Conservation (phyloP, 208 protist species). For the Crithidia brevicula region DNA sequence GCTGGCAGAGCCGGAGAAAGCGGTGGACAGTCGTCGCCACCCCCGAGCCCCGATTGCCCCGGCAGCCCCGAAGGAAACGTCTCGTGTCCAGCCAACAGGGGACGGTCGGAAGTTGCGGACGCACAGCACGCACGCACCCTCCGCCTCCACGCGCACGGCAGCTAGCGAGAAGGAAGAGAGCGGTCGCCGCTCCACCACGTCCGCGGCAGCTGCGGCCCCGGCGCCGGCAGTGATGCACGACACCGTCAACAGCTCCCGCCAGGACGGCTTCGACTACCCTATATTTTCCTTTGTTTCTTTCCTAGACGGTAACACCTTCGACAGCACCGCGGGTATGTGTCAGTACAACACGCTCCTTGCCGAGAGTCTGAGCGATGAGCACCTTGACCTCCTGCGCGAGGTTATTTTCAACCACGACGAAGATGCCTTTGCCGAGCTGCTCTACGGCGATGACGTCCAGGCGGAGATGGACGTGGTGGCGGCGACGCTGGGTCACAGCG, state of each 20-base stretch:
- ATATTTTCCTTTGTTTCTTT: conserved; percentile 73
- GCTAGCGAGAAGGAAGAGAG: neutral
- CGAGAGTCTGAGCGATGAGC: conserved; percentile 69
- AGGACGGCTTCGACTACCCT: conserved; percentile 28
- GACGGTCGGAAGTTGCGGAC: conserved; percentile 6
- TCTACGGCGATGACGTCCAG: conserved; percentile 83
- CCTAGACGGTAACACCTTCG: conserved; percentile 74
- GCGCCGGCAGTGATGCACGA: conserved; percentile 9
- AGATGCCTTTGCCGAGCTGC: conserved; percentile 78
- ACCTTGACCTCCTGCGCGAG: conserved; percentile 65
- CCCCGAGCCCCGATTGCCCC: conserved; percentile 1
- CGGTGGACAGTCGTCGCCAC: conserved; percentile 15
- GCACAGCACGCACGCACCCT: conserved; percentile 10
- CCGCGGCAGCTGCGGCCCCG: neutral
- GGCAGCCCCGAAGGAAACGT: neutral
- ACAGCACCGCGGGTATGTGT: conserved; percentile 60
- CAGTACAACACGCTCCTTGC: conserved; percentile 80
- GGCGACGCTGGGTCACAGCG: conserved; percentile 28
- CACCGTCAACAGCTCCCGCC: conserved; percentile 26
- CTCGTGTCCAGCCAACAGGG: neutral
- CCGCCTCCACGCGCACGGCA: conserved; percentile 4
- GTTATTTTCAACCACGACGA: conserved; percentile 78
- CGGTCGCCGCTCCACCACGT: conserved; percentile 1
- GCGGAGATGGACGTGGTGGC: conserved; percentile 36
- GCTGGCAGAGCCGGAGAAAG: conserved; percentile 3